Evolutionary conservation across 257 asterid genomes (phyloP), one percentile per base, ranked within the genome.

Genomic region (Scutellaria barbata): DNA sequence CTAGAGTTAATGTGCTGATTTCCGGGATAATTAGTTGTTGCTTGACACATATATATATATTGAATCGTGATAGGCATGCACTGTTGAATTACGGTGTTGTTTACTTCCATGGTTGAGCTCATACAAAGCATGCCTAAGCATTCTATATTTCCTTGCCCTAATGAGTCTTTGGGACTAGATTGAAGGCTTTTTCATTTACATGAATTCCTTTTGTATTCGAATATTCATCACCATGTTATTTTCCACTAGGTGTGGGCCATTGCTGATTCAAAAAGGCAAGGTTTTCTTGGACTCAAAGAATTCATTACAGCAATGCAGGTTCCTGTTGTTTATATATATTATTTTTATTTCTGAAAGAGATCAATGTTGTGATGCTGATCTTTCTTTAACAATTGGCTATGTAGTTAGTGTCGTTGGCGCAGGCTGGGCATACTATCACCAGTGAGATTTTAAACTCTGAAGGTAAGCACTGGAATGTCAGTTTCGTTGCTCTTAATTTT

Each of bases 201-300:
- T 74, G 1, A 11, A 52, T 61, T 18, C 20, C 7, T 63, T 53
- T 68, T 42, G 45, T 14, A 45, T 25, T 20, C 40, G 7, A 41
- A 30, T 55, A 53, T 33, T 71, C 11, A 72, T 14, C 51, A 25
- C 74, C 64, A 50, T 73, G 33, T 61, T 39, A 47, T 51, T 69
- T 47, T 64, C 46, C 51, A 56, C 54, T 13, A 95, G 99, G 96
- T 92, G 58, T 95, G 98, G 98, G 97, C 99, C 10, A 83, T 95
- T 51, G 92, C 99, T 75, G 99, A 95, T 88, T 83, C 96, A 16
- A 95, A 83, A 74, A 78, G 98, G 74, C 99, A 91, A 80, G 99
- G 99, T 7, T 91, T 86, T 82, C 98, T 94, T 63, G 96, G 96
- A 76, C 78, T 95, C 66, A 95, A 78, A 77, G 99, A 92, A 76